Base-by-base conservation (phyloP, 208 protist genomes). In the Acanthamoeba healyi region DNA sequence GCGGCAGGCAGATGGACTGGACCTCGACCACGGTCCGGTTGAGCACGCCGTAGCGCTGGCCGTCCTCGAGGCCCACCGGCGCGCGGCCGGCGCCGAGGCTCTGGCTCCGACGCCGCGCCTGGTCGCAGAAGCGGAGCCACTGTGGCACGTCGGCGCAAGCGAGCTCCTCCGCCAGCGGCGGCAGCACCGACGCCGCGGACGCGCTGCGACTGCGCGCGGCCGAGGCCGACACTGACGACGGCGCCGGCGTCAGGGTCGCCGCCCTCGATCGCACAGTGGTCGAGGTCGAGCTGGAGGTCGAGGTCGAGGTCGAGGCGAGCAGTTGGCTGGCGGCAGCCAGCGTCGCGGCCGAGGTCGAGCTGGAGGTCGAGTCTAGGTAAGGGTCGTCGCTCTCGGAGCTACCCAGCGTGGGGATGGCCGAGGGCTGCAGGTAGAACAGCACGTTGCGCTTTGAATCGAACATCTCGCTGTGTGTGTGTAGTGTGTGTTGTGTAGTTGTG, bases 381-480 rank as follows among this genome's bases (percentile, higher is more conserved):
- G n/a, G 10, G n/a, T 65, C 19, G n/a, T 42, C 72, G 72, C 38
- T 26, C 72, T 51, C 72, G 72, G 34, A 42, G 29, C 34, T 22
- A 19, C 4, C 19, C 1, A 84, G 74, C 17, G 40, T 36, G 29
- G 74, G 44, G 36, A 84, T 29, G 19, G 74, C 42, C 1, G 38
- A 46, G 5, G 74, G 74, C 10, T 40, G 36, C 36, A 84, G 19
- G 42, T 84, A 84, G 74, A 84, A 84, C 9, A 84, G 42, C 42
- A 84, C 74, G 56, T 84, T 84, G 44, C 74, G 74, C 29, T 84
- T 84, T 26, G 74, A 84, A 84, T 84, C 74, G 44, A 84, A 84
- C 74, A 84, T 84, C 3, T 2, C 51, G 10, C 40, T 19, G 34
- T 82, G 24, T 82, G 24, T 42, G 36, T 42, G 14, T 9, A n/a